phyloP scores from a whole-genome alignment of 208 protist genomes.

The Herpetomonas samuelpessoai region DNA sequence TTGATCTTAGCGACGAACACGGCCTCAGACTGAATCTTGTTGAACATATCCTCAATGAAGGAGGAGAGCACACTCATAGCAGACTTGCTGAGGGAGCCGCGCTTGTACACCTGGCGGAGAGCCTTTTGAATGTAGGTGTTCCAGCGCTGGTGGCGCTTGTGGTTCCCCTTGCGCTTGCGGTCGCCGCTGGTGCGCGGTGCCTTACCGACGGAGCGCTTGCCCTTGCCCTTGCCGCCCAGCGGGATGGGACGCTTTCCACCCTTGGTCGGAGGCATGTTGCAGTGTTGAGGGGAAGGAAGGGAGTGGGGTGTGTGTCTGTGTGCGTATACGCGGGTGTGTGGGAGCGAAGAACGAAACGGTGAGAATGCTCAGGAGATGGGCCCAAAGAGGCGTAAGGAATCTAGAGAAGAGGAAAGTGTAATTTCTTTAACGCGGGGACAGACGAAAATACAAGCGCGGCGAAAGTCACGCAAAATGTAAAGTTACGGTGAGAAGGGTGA shows the following conservation, averaged over 20 bases:
- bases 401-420: no score
- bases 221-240: slow-evolving; percentile 96
- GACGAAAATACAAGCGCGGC: no score
- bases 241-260: slow-evolving; percentile 83
- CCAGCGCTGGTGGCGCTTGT: slow-evolving; percentile 89
- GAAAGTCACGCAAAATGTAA: no score
- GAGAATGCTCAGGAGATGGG: no score
- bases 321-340: no score
- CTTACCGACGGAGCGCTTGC: slow-evolving; percentile 96
- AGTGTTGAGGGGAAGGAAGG: not conserved
- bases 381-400: no score
- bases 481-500: no score
- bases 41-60: slow-evolving; percentile 99
- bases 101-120: slow-evolving; percentile 97
- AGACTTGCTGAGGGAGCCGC: slow-evolving; percentile 95
- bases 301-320: no score
- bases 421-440: no score
- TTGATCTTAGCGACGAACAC: slow-evolving; percentile 96
- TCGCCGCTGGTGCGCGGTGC: slow-evolving; percentile 83
- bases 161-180: slow-evolving; percentile 37
- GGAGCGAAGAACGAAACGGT: no score
- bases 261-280: slow-evolving; percentile 81
- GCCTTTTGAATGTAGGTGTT: slow-evolving; percentile 94
- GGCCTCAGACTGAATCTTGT: slow-evolving; percentile 96
- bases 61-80: slow-evolving; percentile 98